phyloP scores from a whole-genome alignment of 495 filamentous ascomycete genomes.

The Penicillium atrosanguineum region DNA sequence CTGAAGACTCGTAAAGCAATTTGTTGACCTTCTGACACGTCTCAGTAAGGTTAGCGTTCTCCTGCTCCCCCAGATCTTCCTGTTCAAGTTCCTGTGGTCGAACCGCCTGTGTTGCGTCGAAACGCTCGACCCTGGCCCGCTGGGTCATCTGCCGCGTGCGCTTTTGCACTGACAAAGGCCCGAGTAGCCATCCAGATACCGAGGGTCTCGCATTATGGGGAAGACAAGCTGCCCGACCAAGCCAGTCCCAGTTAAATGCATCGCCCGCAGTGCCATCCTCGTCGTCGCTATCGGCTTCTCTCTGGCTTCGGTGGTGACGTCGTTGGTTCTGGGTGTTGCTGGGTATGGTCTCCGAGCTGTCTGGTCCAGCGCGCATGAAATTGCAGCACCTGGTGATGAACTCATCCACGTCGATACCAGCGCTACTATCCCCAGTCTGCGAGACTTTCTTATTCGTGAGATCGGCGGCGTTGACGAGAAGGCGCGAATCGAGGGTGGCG shows the following conservation, averaged over 20 bases:
- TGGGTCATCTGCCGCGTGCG: slow-evolving; percentile 66
- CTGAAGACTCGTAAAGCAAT: slow-evolving; percentile 38
- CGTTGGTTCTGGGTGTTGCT: slow-evolving; percentile 33
- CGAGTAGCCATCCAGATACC: slow-evolving; percentile 80
- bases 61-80: slow-evolving; percentile 66
- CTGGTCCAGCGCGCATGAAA: slow-evolving; percentile 71
- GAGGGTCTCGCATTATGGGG: slow-evolving; percentile 70
- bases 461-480: slow-evolving; percentile 77
- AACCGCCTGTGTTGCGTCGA: slow-evolving; percentile 60
- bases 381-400: slow-evolving; percentile 88
- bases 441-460: slow-evolving; percentile 69
- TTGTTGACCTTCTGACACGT: slow-evolving; percentile 63
- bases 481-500: slow-evolving; percentile 82
- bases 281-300: slow-evolving; percentile 54
- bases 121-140: slow-evolving; percentile 59
- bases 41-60: slow-evolving; percentile 71
- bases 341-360: slow-evolving; percentile 14
- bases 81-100: slow-evolving; percentile 70
- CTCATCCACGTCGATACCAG: slow-evolving; percentile 85
- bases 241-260: slow-evolving; percentile 80
- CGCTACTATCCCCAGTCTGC: slow-evolving; percentile 62
- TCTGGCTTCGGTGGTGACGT: slow-evolving; percentile 29
- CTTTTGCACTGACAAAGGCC: slow-evolving; percentile 86
- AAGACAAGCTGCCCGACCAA: slow-evolving; percentile 74
- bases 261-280: slow-evolving; percentile 56